Base-by-base conservation (phyloP, 495 filamentous ascomycete genomes). In the Penicillium simplicissimum region DNA sequence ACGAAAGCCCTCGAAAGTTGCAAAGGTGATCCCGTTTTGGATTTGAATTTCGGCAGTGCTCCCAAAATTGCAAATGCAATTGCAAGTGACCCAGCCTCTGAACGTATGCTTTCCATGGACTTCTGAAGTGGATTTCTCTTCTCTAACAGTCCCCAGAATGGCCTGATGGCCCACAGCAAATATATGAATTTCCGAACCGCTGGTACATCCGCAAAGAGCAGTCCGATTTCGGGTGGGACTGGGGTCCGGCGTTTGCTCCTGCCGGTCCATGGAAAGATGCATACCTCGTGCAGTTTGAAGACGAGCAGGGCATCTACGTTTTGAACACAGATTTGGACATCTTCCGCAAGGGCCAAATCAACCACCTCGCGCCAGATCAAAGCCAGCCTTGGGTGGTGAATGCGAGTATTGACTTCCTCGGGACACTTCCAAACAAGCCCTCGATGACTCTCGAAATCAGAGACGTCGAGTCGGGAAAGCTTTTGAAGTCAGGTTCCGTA, bases 141-240 rank as follows among this genome's bases (percentile, higher is more conserved):
- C 53, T 66, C 21, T 64, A 19, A 64, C 14, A 51, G 21, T 52
- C 14, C 9, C 3, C 19, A 77, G 77, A 71, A 48, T 85, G 81
- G 82, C 82, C 84, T 1, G 52, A 52, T 58, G 69, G 70, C 19
- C 74, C 84, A 3, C 75, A 87, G 38, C 54, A 71, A 19, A 45
- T 64, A 11, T 76, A 72, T 60, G 73, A 77, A 59, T 87, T 88
- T 58, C 68, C 76, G 0, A 82, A 87, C 58, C 79, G 85, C 5
- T 81, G 83, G 73, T 88, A 84, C 53, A 86, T 88, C 45, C 84
- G 87, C 36, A 90, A 89, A 68, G 83, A 89, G 61, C 87, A 89
- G 63, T 86, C 80, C 10, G 87, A 90, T 62, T 88, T 90, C 66
- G 87, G 87, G 10, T 89, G 86, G 86, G 87, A 89, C 60, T 89